These are phyloP conservation scores for Mycosphaerella arachidis DNA, from an alignment of 2,329 filamentous ascomycete genomes.

Conservation along the genomic window DNA sequence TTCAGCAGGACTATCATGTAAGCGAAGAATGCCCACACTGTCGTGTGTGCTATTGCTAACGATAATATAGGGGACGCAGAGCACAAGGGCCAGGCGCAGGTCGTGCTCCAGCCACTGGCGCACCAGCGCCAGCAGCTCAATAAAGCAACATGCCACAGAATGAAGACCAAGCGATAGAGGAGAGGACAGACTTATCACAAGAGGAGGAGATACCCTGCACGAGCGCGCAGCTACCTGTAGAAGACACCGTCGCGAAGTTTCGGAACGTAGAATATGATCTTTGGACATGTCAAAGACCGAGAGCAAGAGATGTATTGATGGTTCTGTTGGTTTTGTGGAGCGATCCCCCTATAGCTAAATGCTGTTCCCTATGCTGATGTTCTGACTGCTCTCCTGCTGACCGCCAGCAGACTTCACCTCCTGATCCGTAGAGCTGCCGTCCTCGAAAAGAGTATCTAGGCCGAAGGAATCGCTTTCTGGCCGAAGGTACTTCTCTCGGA, in stretches of 20 bases:
- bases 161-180: neutral
- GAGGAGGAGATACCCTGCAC: neutral
- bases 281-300: neutral
- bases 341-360: neutral
- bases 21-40: neutral
- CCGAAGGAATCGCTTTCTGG: neutral
- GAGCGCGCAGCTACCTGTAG: neutral
- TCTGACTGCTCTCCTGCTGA: neutral
- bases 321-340: neutral
- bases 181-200: neutral
- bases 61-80: neutral
- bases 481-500: neutral
- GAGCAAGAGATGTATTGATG: neutral
- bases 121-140: constrained; percentile 2
- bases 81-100: neutral
- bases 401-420: neutral
- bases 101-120: neutral
- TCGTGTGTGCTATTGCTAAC: neutral
- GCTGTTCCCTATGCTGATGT: neutral
- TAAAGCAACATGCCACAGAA: neutral
- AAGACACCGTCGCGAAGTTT: neutral
- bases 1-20: constrained; percentile 11
- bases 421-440: neutral
- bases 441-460: neutral
- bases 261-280: neutral